These are phyloP conservation scores for Metarhizium anisopliae DNA, from an alignment of 2,329 filamentous ascomycete species.

Conservation along the genomic window DNA sequence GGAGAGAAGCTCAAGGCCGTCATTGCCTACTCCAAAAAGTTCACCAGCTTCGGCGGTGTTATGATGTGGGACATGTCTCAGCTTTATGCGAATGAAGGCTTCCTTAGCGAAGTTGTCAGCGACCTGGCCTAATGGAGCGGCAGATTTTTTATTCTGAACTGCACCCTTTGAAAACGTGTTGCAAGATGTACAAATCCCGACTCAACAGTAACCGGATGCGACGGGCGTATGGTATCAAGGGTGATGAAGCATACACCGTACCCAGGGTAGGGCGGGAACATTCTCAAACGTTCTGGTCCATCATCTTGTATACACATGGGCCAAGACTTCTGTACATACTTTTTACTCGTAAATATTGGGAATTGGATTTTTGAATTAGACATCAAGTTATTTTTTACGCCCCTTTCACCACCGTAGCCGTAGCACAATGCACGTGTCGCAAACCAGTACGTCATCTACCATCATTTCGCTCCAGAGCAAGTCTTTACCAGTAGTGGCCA, in stretches of 20 bases:
- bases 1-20: slow-evolving; percentile 36
- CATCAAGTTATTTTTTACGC: neutral
- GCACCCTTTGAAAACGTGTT: no score
- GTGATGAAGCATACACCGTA: neutral
- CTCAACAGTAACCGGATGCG: no score
- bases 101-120: slow-evolving; percentile 35
- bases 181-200: no score
- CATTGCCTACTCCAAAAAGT: slow-evolving; percentile 45
- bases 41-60: slow-evolving; percentile 53
- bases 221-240: no score
- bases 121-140: slow-evolving; percentile 15
- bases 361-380: neutral
- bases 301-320: neutral
- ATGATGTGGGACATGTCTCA: slow-evolving; percentile 64
- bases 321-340: neutral
- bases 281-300: neutral
- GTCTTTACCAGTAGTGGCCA: neutral
- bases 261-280: neutral
- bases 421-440: neutral
- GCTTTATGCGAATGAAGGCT: slow-evolving; percentile 47
- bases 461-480: neutral
- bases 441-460: neutral
- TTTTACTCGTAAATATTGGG: neutral
- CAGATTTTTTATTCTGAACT: neutral
- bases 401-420: neutral